These are phyloP conservation scores for Crithidia acanthocephali DNA, from an alignment of 208 protist species.

Conservation along the genomic window DNA sequence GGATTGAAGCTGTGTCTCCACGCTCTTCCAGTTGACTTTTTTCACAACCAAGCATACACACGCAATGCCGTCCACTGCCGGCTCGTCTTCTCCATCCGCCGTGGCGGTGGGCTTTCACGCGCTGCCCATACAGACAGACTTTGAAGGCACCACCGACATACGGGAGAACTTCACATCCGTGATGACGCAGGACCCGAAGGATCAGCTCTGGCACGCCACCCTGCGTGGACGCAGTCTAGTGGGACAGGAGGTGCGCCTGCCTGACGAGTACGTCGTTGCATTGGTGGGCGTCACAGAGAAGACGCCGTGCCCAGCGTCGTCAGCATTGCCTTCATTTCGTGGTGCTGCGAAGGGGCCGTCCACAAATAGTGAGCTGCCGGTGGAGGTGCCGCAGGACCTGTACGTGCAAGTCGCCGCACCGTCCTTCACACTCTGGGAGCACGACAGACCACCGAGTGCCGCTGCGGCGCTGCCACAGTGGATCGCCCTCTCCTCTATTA, in stretches of 20 bases:
- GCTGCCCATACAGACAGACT: slow-evolving; percentile 67
- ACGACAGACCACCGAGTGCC: slow-evolving; percentile 46
- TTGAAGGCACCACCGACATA: slow-evolving; percentile 76
- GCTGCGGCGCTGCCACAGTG: slow-evolving; percentile 48
- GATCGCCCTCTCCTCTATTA: slow-evolving; percentile 46
- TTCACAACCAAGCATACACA: too few species aligned
- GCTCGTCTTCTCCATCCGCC: not conserved
- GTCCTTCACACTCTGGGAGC: slow-evolving; percentile 61
- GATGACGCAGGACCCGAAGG: slow-evolving; percentile 21
- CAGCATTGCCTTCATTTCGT: not conserved
- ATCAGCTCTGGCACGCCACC: slow-evolving; percentile 16
- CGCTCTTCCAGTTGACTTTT: too few species aligned
- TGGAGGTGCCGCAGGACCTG: slow-evolving; percentile 26
- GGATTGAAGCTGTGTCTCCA: too few species aligned
- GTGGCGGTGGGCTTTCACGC: slow-evolving; percentile 44
- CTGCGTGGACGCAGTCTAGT: slow-evolving; percentile 44
- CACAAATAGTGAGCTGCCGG: not conserved
- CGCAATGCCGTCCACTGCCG: not conserved
- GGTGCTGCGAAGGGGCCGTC: not conserved
- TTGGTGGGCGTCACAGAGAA: slow-evolving; percentile 12
- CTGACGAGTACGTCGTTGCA: slow-evolving; percentile 38
- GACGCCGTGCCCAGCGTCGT: not conserved
- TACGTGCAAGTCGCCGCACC: slow-evolving; percentile 24
- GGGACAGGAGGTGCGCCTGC: slow-evolving; percentile 38
- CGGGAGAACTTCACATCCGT: slow-evolving; percentile 57